Evolutionary conservation across 768 basidiomycete species (phyloP), one percentile per base, ranked within the genome.

Genomic region (Kwoniella sp.): DNA sequence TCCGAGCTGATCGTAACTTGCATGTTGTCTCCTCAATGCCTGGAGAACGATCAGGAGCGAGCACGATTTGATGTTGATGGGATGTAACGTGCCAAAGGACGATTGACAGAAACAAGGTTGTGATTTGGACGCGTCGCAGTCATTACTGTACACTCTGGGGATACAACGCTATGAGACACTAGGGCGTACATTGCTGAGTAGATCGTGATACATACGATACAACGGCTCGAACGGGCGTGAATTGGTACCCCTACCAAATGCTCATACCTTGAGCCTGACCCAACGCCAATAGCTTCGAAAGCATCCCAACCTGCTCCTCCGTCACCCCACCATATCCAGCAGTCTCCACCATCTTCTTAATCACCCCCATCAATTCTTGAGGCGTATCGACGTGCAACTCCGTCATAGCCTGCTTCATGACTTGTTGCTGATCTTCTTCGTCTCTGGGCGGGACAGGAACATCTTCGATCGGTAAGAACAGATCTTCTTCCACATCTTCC

Each of bases 381-480:
- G 65, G 68, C 8, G 60, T 65, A 57, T 69, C 64, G n/a, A 69
- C 68, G 29, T 64, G 64, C 27, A 69, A 40, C 26, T 60, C 59
- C n/a, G 52, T 62, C 68, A 69, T 69, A 13, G 68, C 68, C 19
- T 56, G 55, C 48, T 69, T 60, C 55, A 65, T 65, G 25, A 67
- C 55, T 10, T 61, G 27, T 21, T 67, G 33, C 44, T 67, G 53
- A 52, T 60, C 55, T 49, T 69, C 55, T 44, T 65, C 54, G 22
- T 52, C 56, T 12, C 48, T 37, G 3, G 56, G 58, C 24, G 65
- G 65, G 3, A 70, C 56, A 1, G 69, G 65, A 29, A 70, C 69
- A 65, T 70, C 69, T 24, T 63, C 65, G 51, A 70, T 70, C 10
- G 69, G 69, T 27, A 67, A 51, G 47, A 70, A 70, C 2, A 70